These are phyloP conservation scores for Neoarthrinium moseri DNA, from an alignment of 2,329 filamentous ascomycete species.

Conservation along the genomic window DNA sequence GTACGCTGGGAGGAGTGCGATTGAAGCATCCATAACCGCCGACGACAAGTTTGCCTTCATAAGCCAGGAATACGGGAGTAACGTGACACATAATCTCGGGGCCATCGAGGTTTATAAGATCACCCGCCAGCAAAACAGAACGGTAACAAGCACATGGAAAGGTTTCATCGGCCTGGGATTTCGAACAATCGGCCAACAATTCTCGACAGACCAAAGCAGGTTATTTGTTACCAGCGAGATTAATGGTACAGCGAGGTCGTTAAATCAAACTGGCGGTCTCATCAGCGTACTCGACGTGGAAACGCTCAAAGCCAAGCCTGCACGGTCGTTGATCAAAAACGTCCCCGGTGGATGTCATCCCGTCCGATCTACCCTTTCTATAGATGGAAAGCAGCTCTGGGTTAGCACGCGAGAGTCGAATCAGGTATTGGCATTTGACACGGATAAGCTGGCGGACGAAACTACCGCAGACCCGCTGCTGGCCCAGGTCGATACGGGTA, in stretches of 20 bases:
- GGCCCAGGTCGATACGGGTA: slow-evolving; percentile 5
- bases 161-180: slow-evolving; percentile 3
- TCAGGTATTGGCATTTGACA: slow-evolving; percentile 4
- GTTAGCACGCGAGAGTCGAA: slow-evolving; percentile 2
- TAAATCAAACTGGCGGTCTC: slow-evolving; percentile 2
- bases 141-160: neutral
- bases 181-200: slow-evolving; percentile 4
- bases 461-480: neutral
- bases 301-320: neutral
- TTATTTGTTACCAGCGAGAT: slow-evolving; percentile 8
- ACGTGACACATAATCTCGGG: neutral
- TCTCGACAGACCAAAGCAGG: slow-evolving; percentile 3
- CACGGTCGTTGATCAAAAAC: slow-evolving; percentile 1
- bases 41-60: slow-evolving; percentile 4
- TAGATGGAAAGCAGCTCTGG: slow-evolving; percentile 5
- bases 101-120: slow-evolving; percentile 6
- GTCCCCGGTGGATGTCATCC: slow-evolving; percentile 5
- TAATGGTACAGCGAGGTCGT: neutral
- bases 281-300: slow-evolving; percentile 6
- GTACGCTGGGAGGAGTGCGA: neutral
- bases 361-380: neutral
- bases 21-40: neutral
- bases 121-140: slow-evolving; percentile 1
- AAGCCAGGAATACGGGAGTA: slow-evolving; percentile 7
- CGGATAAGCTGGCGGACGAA: neutral